A percentile compares a stretch with the other conserved stretches of the same genome.
These are phyloP conservation scores for Choiromyces venosus DNA, from an alignment of 495 filamentous ascomycete species.

Conservation along the genomic window DNA sequence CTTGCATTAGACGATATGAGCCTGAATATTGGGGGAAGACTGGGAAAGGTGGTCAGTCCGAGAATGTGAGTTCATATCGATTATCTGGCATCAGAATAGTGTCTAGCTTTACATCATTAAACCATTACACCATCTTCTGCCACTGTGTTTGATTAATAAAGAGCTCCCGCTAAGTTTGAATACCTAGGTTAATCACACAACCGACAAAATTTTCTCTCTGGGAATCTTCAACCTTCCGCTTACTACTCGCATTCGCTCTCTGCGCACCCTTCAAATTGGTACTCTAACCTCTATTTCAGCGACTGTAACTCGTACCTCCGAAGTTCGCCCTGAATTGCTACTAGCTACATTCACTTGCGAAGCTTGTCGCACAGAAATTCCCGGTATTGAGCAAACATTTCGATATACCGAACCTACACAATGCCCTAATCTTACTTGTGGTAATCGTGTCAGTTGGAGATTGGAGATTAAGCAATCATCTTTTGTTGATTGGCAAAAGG, in stretches of 20 bases:
- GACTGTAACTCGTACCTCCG: conserved; percentile 91
- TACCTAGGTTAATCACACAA: conserved; percentile 63
- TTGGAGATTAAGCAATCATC: conserved; percentile 95
- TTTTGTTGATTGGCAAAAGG: conserved; percentile 98
- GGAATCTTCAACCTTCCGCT: conserved; percentile 96
- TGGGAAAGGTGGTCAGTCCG: conserved; percentile 31
- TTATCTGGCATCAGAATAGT: background rate
- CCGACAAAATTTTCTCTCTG: conserved; percentile 89
- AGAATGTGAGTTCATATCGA: conserved; percentile 21
- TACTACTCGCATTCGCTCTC: conserved; percentile 81
- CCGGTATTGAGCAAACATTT: conserved; percentile 95
- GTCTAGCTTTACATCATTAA: background rate
- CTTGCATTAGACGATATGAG: conserved; percentile 88
- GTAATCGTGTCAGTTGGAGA: conserved; percentile 83
- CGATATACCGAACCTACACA: conserved; percentile 93
- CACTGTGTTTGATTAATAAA: background rate
- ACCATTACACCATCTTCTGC: background rate
- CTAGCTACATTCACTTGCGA: conserved; percentile 92
- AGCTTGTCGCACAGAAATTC: conserved; percentile 68
- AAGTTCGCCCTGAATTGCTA: conserved; percentile 89
- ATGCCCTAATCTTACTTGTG: conserved; percentile 87
- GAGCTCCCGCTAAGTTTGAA: background rate
- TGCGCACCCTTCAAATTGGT: conserved; percentile 87
- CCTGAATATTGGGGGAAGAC: conserved; percentile 66
- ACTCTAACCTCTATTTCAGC: conserved; percentile 90